Evolutionary conservation across 768 basidiomycete species (phyloP), one percentile per base, ranked within the genome.

Genomic region (Mycena indigotica): DNA sequence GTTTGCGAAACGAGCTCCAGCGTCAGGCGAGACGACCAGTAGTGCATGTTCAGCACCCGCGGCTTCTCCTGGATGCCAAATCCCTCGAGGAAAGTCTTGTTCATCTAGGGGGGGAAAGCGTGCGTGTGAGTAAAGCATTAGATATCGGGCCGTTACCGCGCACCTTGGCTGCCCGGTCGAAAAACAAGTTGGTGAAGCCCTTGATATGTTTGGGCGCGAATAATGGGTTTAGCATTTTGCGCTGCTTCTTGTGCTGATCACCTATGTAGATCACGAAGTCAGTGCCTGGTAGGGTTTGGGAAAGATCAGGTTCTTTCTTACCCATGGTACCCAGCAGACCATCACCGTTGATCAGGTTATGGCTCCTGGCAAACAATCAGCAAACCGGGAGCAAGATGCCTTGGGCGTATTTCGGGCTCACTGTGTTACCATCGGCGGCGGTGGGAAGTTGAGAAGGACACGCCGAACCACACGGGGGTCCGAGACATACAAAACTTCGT

Each of bases 201-300:
- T 71, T 72, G 50, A 74, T 50, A 51, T 70, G 69, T 28, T 69
- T 68, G 17, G 56, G 56, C 12, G 72, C 71, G 61, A 74, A 75
- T 13, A 71, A 65, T 2, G 69, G 66, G 35, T 73, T 73, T 44
- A 75, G 63, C 58, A 74, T 65, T 53, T 70, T 70, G 26, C 71
- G 66, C 59, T 74, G 71, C 28, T 53, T 66, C 49, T 62, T 53
- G 55, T 73, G 72, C 23, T 62, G 67, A 17, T 70, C 63, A 35
- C 72, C 73, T 57, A 23, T 25, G 28, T 21, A 17, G 32, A 52
- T 26, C 48, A 26, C 2, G 38, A 21, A 32, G 52, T 52, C 24
- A 50, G 44, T n/a, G n/a, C n/a, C n/a, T n/a, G n/a, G n/a, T n/a
- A n/a, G n/a, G n/a, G n/a, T n/a, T n/a, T n/a, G n/a, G n/a, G 26